Evolutionary conservation across 202 grass and related monocot genomes (phyloP).

Genomic region (Panicum virgatum): DNA sequence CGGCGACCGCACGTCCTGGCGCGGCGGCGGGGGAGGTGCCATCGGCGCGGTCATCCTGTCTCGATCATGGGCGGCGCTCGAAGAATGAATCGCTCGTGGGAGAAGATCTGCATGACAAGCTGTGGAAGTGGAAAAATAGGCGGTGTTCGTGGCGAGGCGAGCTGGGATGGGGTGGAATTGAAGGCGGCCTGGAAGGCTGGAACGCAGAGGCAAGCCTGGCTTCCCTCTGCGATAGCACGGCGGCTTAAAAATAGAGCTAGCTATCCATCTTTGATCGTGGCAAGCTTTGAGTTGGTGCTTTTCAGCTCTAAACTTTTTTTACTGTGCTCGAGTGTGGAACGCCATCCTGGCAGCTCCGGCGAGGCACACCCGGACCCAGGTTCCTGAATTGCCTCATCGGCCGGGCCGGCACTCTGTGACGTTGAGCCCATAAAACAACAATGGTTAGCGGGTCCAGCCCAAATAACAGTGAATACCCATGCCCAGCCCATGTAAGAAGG

Average conservation of each 20-base stretch:
- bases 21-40: not conserved
- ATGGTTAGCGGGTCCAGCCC: no score
- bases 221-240: constrained; percentile 2
- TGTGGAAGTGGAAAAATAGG: not conserved
- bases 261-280: not conserved
- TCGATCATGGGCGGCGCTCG: constrained; percentile 13
- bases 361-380: no score
- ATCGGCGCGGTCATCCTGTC: constrained; percentile 20
- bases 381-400: no score
- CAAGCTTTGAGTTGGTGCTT: no score
- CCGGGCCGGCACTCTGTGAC: no score
- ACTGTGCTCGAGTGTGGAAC: not conserved
- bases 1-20: not conserved
- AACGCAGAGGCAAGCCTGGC: not conserved
- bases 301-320: no score
- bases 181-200: no score
- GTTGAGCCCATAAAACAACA: no score
- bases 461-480: no score
- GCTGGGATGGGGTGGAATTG: not conserved
- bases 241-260: constrained; percentile 24
- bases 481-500: no score
- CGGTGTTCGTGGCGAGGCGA: not conserved
- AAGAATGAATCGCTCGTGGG: not conserved
- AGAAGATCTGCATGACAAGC: not conserved
- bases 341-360: no score